Conservation (phyloP, 495 filamentous ascomycete genomes). For the Podospora pseudocomata region DNA sequence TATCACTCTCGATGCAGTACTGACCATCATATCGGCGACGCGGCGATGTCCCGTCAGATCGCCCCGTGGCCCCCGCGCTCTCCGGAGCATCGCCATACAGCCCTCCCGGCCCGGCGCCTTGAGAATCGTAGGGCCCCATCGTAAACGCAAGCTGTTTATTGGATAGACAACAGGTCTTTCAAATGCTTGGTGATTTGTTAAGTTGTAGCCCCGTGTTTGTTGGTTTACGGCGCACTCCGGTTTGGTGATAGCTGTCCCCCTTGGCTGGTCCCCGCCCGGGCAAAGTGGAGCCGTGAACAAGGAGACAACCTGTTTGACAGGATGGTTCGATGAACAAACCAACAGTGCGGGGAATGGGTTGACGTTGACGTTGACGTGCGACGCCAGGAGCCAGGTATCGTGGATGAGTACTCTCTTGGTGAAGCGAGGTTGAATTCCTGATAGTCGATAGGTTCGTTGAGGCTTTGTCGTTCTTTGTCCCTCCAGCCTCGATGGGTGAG, state of each 20-base stretch:
- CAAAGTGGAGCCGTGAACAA: slow-evolving; percentile 14
- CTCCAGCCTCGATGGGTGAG: not conserved
- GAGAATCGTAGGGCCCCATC: slow-evolving; percentile 26
- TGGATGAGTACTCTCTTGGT: not conserved
- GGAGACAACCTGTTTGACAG: slow-evolving; percentile 8
- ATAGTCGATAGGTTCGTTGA: not conserved
- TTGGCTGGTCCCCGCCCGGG: slow-evolving; percentile 13
- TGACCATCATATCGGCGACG: slow-evolving; percentile 37
- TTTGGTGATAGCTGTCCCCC: slow-evolving; percentile 8
- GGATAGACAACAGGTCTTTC: not conserved
- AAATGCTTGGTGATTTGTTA: not conserved
- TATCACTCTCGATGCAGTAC: slow-evolving; percentile 12
- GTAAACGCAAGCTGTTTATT: not conserved
- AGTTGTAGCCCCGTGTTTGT: not conserved
- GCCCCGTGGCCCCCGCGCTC: slow-evolving; percentile 13
- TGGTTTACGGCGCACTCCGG: not conserved
- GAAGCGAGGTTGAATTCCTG: too few species aligned
- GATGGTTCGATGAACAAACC: not conserved
- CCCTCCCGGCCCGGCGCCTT: slow-evolving; percentile 14
- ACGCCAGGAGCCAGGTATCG: not conserved
- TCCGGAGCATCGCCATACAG: slow-evolving; percentile 6
- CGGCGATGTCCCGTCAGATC: slow-evolving; percentile 23
- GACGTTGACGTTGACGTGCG: not conserved
- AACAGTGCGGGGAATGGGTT: slow-evolving; percentile 1
- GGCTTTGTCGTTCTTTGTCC: slow-evolving; percentile 19